These are phyloP conservation scores for Eucalyptus erythrocorys DNA, from an alignment of 345 rosid species.

Conservation along the genomic window DNA sequence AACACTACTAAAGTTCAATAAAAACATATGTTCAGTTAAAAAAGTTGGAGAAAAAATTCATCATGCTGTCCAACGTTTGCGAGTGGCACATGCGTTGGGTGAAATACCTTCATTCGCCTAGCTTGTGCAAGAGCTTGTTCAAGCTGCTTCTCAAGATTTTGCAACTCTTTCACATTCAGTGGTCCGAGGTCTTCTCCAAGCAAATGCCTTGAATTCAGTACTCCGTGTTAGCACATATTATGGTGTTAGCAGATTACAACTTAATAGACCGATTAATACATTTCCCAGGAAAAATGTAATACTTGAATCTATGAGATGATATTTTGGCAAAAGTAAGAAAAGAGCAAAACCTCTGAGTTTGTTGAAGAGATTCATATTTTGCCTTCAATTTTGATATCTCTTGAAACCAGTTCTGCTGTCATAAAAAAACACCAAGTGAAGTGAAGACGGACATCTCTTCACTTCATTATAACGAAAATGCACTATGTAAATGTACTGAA, in stretches of 20 bases:
- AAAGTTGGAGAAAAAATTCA: not conserved
- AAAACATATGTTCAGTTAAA: not conserved
- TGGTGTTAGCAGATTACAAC: not conserved
- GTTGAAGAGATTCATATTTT: constrained; percentile 70
- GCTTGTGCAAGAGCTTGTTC: constrained; percentile 66
- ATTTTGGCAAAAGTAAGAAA: not conserved
- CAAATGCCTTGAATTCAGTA: constrained; percentile 34
- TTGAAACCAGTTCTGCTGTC: constrained; percentile 60
- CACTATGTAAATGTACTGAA: not conserved
- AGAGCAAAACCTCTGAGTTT: constrained; percentile 55
- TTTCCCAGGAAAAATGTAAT: not conserved
- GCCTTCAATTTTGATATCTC: constrained; percentile 67
- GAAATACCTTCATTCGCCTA: constrained; percentile 64
- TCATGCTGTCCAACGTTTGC: not conserved
- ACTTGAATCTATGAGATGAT: not conserved
- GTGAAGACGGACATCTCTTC: not conserved
- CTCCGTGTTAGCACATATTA: not conserved
- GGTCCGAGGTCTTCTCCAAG: constrained; percentile 90
- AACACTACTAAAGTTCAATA: not conserved
- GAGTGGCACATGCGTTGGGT: not conserved
- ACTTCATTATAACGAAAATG: not conserved
- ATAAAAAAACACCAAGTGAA: not conserved
- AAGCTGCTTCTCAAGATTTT: constrained; percentile 70
- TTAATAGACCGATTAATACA: not conserved
- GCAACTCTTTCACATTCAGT: constrained; percentile 57